Conservation (phyloP, 2,329 filamentous ascomycete genomes). For the Drechslerella coelobrocha region DNA sequence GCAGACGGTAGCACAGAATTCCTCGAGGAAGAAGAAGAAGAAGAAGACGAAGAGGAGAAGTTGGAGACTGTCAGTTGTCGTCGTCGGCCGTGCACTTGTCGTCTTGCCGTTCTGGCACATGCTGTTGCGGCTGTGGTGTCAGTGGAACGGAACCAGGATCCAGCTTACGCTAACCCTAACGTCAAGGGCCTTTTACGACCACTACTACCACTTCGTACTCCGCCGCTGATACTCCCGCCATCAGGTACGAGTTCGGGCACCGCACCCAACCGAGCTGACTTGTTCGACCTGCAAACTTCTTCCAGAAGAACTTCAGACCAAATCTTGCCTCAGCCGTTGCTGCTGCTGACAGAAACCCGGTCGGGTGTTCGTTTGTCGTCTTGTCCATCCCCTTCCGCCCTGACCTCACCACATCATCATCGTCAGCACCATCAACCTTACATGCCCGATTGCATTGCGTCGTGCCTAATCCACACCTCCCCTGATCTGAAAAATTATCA, state of each 20-base stretch:
- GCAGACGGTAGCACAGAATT: neutral
- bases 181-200: slow-evolving; percentile 11
- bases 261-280: neutral
- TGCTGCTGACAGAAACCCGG: slow-evolving; percentile 24
- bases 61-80: slow-evolving; percentile 10
- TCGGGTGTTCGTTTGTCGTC: slow-evolving; percentile 24
- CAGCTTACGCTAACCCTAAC: slow-evolving; percentile 14
- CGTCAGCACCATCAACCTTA: slow-evolving; percentile 38
- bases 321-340: slow-evolving; percentile 6
- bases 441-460: slow-evolving; percentile 50
- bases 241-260: slow-evolving; percentile 1
- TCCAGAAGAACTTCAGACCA: slow-evolving; percentile 24
- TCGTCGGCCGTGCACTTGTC: neutral
- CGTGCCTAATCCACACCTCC: slow-evolving; percentile 42
- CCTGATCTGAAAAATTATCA: slow-evolving; percentile 17
- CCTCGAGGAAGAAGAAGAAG: neutral
- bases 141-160: slow-evolving; percentile 43
- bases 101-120: slow-evolving; percentile 14
- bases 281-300: slow-evolving; percentile 10
- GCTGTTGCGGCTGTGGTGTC: slow-evolving; percentile 30
- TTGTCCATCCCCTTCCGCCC: slow-evolving; percentile 25
- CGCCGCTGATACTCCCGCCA: neutral
- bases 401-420: slow-evolving; percentile 40
- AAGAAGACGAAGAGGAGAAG: neutral
- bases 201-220: slow-evolving; percentile 1